Evolutionary conservation across 441 rosid genomes (phyloP).

Genomic region (Aleurites moluccanus): DNA sequence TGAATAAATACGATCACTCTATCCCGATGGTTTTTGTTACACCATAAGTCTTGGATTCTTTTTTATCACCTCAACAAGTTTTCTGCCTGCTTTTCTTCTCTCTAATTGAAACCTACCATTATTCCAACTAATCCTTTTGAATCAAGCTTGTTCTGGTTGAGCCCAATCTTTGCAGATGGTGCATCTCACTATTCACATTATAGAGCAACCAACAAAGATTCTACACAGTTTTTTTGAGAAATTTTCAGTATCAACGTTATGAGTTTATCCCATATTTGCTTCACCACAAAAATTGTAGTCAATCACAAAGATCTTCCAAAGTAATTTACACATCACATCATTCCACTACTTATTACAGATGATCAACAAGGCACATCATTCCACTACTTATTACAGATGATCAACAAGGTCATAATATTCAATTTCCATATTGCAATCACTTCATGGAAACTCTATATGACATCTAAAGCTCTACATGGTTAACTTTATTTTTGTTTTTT

Average conservation of each 20-base stretch:
- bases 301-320: neutral
- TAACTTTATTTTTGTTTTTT: neutral
- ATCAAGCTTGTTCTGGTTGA: neutral
- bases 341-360: neutral
- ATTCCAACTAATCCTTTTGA: neutral
- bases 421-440: neutral
- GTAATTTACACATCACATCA: neutral
- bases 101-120: neutral
- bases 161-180: neutral
- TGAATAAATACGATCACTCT: neutral
- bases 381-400: no score
- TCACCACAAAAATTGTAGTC: neutral
- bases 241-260: neutral
- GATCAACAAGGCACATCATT: no score
- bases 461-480: neutral
- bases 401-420: neutral
- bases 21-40: no score
- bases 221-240: neutral
- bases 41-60: conserved; percentile 1
- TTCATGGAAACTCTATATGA: neutral
- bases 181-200: neutral
- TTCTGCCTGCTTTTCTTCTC: neutral
- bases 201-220: neutral
- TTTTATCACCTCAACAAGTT: conserved; percentile 1
- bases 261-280: neutral